These are phyloP conservation scores for Ploettnerulaceae sp. DNA, from an alignment of 2,329 filamentous ascomycete genomes.

Conservation along the genomic window DNA sequence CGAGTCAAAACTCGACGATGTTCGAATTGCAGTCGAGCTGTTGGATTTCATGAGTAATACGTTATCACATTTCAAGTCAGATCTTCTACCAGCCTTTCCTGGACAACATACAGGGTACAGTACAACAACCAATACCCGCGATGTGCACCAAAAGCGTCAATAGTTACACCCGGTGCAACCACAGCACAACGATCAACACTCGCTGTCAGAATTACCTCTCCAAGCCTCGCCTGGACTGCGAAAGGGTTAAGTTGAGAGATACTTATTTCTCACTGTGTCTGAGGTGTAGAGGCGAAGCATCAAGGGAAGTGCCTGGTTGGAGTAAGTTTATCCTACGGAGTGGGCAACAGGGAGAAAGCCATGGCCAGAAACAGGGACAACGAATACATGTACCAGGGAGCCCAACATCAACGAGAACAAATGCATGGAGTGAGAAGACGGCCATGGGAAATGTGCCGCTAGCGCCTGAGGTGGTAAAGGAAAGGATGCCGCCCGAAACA, in stretches of 20 bases:
- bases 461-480: neutral
- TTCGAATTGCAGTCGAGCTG: too few relatives aligned
- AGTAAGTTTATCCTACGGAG: neutral
- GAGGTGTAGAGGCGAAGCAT: neutral
- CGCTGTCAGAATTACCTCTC: neutral
- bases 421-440: neutral
- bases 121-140: too few relatives aligned
- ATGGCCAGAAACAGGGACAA: neutral
- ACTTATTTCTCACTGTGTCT: slow-evolving; percentile 4
- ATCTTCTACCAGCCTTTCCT: neutral
- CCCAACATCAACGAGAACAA: neutral
- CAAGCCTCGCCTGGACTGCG: neutral
- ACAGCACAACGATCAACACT: neutral
- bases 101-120: too few relatives aligned
- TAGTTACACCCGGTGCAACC: slow-evolving; percentile 1
- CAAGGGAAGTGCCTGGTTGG: neutral
- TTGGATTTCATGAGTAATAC: too few relatives aligned
- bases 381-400: neutral
- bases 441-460: neutral
- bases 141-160: neutral
- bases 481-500: neutral
- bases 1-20: too few relatives aligned
- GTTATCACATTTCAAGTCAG: neutral
- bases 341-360: neutral
- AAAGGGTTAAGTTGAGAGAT: neutral